Evolutionary conservation across 345 rosid species (phyloP), one percentile per base, ranked within the genome.

Genomic region (Psidium friedrichsthalianum): DNA sequence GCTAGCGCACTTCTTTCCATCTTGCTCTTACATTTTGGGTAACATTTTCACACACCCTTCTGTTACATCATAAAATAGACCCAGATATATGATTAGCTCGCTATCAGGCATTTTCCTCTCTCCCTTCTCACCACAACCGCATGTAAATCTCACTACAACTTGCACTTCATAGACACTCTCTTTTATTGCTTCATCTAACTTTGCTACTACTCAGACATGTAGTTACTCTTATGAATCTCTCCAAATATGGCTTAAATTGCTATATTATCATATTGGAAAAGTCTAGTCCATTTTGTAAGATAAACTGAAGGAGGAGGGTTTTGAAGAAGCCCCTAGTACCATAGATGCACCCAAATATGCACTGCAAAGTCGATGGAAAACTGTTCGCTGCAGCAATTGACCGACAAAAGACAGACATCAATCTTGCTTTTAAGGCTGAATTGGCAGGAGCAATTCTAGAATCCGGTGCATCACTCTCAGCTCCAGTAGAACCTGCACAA

Each of bases 321-420:
- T 51, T 58, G 80, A 44, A 84, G 80, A 69, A 58, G 36, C 54
- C 24, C 29, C 16, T 3, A 85, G 80, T 97, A 94, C 99, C 98
- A 90, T 89, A 94, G 87, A 97, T 97, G 91, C 98, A 95, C 56
- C 96, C 95, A 92, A 97, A 97, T 85, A 95, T 97, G 91, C 99
- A 95, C 89, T 95, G 99, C 93, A 97, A 91, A 84, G 99, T 94
- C 82, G 92, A 93, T 56, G 99, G 99, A 85, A 97, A 97, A 88
- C 93, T 95, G 89, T 94, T 95, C 85, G 99, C 97, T 5, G 99
- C 98, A 44, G 94, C 87, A 64, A 95, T 92, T 84, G 98, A 95
- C 85, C 94, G 94, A 82, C 95, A 95, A 88, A 95, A 95, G 52
- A 89, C 89, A 89, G 95, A 91, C 97, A 95, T 93, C 85, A 95